These are phyloP conservation scores for Byssothecium circinans DNA, from an alignment of 2,329 filamentous ascomycete genomes.

Conservation along the genomic window DNA sequence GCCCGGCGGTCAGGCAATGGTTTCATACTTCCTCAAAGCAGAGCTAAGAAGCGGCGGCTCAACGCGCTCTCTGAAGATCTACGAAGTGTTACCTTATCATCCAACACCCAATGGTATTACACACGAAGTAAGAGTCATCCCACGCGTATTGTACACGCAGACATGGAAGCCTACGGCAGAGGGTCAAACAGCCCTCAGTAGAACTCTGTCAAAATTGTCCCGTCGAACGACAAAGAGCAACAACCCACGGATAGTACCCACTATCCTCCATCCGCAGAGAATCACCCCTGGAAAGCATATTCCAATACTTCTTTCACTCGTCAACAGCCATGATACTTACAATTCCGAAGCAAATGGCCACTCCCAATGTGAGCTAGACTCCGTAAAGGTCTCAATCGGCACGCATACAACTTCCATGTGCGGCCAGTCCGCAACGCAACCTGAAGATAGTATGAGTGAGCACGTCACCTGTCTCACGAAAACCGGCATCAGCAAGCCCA, in stretches of 20 bases:
- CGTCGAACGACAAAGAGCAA: constrained; percentile 17
- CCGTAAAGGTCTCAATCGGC: constrained; percentile 31
- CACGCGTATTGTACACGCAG: constrained; percentile 32
- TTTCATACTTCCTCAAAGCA: constrained; percentile 37
- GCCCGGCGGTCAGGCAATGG: constrained; percentile 30
- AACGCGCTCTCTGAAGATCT: constrained; percentile 19
- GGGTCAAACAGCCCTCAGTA: constrained; percentile 21
- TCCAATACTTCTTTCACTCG: constrained; percentile 28
- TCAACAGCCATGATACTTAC: constrained; percentile 21
- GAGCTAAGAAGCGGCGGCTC: constrained; percentile 20
- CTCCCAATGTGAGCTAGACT: constrained; percentile 30
- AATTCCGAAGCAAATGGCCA: constrained; percentile 9
- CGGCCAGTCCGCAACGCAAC: constrained; percentile 24
- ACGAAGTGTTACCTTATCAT: constrained; percentile 30
- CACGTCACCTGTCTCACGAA: constrained; percentile 36
- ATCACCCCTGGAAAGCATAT: constrained; percentile 39
- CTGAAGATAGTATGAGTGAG: constrained; percentile 33
- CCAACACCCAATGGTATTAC: constrained; percentile 19
- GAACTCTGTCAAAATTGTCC: constrained; percentile 22
- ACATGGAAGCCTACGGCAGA: constrained; percentile 28
- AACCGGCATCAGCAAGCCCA: constrained; percentile 23
- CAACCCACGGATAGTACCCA: constrained; percentile 33
- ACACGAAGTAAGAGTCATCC: constrained; percentile 20
- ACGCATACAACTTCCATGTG: constrained; percentile 38
- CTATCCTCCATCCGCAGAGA: constrained; percentile 28